A percentile compares a stretch with the other conserved stretches of the same genome.
phyloP scores from a whole-genome alignment of 441 rosid genomes.

The Manihot esculenta region DNA sequence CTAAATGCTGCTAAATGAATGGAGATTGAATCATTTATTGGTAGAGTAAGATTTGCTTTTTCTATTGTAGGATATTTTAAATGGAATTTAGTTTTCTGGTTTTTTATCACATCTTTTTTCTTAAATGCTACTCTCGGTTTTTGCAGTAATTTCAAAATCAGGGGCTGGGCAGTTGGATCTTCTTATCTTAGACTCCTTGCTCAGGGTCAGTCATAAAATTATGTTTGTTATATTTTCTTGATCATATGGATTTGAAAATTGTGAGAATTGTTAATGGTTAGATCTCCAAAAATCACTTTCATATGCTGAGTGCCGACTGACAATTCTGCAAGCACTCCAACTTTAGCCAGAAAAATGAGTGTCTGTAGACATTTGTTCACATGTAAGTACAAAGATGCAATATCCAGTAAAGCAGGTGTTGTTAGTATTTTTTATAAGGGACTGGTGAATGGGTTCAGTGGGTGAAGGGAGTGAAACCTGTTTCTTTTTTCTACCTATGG shows the following conservation, averaged over 20 bases:
- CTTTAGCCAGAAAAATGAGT: neutral
- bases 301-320: neutral
- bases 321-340: neutral
- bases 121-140: neutral
- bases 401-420: neutral
- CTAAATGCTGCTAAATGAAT: neutral
- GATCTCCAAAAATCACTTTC: neutral
- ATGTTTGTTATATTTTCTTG: neutral
- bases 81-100: neutral
- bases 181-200: constrained; percentile 84
- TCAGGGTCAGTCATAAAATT: constrained; percentile 47
- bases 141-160: constrained; percentile 57
- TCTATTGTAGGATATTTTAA: neutral
- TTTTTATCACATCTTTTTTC: neutral
- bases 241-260: neutral
- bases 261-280: neutral
- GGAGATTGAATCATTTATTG: neutral
- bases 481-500: too few species aligned
- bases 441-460: too few species aligned
- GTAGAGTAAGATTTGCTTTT: neutral
- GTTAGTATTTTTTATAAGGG: too few species aligned
- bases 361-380: neutral
- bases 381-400: neutral
- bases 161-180: constrained; percentile 90
- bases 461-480: too few species aligned